Evolutionary conservation across 2,329 filamentous ascomycete genomes (phyloP).

Genomic region (Torrubiella hemipterigena): DNA sequence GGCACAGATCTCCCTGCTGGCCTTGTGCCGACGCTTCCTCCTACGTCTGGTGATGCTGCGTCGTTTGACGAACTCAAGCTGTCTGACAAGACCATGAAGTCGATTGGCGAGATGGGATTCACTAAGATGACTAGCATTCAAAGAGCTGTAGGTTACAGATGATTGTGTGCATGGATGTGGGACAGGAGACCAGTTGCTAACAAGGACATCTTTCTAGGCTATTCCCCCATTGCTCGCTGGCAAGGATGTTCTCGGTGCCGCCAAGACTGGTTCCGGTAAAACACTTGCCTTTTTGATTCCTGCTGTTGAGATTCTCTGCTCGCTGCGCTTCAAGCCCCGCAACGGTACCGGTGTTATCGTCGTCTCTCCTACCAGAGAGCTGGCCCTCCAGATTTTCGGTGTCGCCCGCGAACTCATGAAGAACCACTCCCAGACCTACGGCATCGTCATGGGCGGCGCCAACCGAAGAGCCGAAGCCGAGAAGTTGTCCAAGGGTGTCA

Average conservation of each 20-base stretch:
- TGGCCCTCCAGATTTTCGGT: constrained; percentile 92
- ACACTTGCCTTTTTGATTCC: constrained; percentile 91
- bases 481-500: constrained; percentile 89
- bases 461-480: constrained; percentile 85
- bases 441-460: constrained; percentile 91
- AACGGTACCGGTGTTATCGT: constrained; percentile 90
- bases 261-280: constrained; percentile 94
- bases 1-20: constrained; percentile 22
- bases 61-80: constrained; percentile 74
- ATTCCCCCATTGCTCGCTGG: constrained; percentile 85
- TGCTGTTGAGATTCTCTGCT: constrained; percentile 82
- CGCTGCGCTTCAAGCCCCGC: constrained; percentile 85
- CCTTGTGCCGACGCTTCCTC: constrained; percentile 35
- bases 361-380: constrained; percentile 83
- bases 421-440: constrained; percentile 86
- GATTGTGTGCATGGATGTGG: no score
- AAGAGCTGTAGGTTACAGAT: constrained; percentile 37
- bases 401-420: constrained; percentile 89
- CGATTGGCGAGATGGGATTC: constrained; percentile 85
- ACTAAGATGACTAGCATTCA: constrained; percentile 95
- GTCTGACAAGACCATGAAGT: constrained; percentile 78
- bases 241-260: constrained; percentile 84
- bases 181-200: no score
- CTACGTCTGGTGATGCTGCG: constrained; percentile 50
- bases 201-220: constrained; percentile 35